Percentiles rank a stretch among this genome's conserved stretches.
These are phyloP conservation scores for Colletotrichum scovillei DNA, from an alignment of 2,329 filamentous ascomycete genomes.

Conservation along the genomic window DNA sequence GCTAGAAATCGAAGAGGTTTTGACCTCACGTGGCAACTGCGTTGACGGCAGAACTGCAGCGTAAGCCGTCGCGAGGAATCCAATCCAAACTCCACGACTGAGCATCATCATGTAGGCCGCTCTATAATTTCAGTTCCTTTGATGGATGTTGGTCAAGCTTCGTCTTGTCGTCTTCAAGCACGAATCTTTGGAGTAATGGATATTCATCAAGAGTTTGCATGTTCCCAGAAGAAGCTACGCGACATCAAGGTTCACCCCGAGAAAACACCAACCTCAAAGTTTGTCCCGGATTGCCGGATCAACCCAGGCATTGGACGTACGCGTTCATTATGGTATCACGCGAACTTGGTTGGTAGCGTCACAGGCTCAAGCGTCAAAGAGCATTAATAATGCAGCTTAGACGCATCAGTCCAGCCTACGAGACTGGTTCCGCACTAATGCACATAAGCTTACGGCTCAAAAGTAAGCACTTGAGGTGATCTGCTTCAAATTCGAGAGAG, in stretches of 20 bases:
- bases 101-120: not conserved
- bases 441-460: no score
- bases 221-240: not conserved
- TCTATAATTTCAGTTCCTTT: not conserved
- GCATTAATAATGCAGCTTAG: no score
- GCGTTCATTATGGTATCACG: not conserved
- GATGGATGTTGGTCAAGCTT: not conserved
- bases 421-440: no score
- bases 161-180: not conserved
- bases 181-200: not conserved
- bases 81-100: not conserved
- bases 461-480: not conserved
- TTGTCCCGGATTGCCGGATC: not conserved
- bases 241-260: not conserved
- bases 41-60: not conserved
- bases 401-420: no score
- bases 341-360: not conserved
- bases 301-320: not conserved
- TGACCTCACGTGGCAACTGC: not conserved
- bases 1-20: not conserved
- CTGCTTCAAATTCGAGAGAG: not conserved
- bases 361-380: no score
- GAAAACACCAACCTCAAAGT: not conserved
- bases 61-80: not conserved
- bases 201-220: not conserved